Percentiles rank a stretch among this genome's conserved stretches.
phyloP scores from a whole-genome alignment of 495 filamentous ascomycete species.

The Cairneyella variabilis region DNA sequence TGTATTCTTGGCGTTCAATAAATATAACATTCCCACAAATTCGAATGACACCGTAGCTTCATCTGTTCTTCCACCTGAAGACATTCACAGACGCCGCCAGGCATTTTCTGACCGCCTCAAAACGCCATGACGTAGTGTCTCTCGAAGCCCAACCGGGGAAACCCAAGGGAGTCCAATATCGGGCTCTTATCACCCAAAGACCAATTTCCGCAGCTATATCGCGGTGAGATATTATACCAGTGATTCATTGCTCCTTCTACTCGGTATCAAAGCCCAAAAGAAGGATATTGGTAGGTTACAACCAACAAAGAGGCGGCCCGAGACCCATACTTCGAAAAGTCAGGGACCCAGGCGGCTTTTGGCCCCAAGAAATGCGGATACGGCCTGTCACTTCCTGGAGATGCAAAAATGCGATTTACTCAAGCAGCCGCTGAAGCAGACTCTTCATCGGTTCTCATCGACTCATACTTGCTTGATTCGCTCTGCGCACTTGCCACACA shows the following conservation, averaged over 20 bases:
- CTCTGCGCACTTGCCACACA: too few species aligned
- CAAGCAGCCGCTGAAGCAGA: too few species aligned
- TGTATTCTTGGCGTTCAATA: too few species aligned
- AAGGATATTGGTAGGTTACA: neutral
- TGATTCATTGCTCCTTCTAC: too few species aligned
- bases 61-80: too few species aligned
- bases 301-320: neutral
- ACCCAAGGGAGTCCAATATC: constrained; percentile 3
- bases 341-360: neutral
- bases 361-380: too few species aligned
- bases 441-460: too few species aligned
- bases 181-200: constrained; percentile 4
- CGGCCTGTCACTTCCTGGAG: too few species aligned
- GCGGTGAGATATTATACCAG: neutral
- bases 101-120: constrained; percentile 14
- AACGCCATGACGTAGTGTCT: constrained; percentile 14
- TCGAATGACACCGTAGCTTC: too few species aligned
- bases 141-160: neutral
- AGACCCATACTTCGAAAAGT: neutral
- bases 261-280: neutral
- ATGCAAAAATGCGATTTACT: neutral
- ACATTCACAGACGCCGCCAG: neutral
- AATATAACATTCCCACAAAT: too few species aligned
- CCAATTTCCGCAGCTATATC: neutral
- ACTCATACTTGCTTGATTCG: too few species aligned